phyloP scores from a whole-genome alignment of 2,329 filamentous ascomycete genomes.

The Magnaporthales sp. region DNA sequence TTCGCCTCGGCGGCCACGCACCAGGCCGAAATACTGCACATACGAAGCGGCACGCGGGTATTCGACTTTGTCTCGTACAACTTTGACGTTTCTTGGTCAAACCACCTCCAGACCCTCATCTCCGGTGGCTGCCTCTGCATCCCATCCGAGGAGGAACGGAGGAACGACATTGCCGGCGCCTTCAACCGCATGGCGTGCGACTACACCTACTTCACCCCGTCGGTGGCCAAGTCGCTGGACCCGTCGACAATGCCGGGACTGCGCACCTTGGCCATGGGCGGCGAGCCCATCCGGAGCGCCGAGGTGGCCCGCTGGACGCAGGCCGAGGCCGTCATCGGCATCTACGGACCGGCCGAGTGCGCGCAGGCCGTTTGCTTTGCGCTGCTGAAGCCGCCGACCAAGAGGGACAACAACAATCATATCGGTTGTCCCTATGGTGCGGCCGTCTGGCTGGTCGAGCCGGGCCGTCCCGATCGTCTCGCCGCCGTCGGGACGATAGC shows the following conservation, averaged over 20 bases:
- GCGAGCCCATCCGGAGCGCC: conserved; percentile 22
- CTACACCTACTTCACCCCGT: conserved; percentile 11
- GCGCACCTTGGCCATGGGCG: conserved; percentile 36
- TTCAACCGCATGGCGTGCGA: conserved; percentile 5
- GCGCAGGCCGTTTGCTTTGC: not conserved
- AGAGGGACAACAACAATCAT: not conserved
- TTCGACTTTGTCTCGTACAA: conserved; percentile 31
- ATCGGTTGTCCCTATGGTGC: conserved; percentile 12
- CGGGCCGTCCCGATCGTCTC: conserved; percentile 11
- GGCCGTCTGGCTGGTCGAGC: conserved; percentile 23
- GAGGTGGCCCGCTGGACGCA: not conserved
- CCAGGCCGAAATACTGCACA: conserved; percentile 16
- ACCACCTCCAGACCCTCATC: conserved; percentile 23
- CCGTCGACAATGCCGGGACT: conserved; percentile 32
- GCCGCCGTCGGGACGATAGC: not conserved
- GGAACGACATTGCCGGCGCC: conserved; percentile 23
- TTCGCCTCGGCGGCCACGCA: conserved; percentile 22
- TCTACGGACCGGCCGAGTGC: not conserved
- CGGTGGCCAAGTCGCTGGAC: conserved; percentile 19
- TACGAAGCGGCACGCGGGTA: conserved; percentile 12
- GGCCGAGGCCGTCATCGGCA: not conserved
- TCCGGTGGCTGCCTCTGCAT: conserved; percentile 27
- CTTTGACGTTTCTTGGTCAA: conserved; percentile 32
- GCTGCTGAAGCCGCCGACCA: not conserved
- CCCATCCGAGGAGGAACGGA: conserved; percentile 25